phyloP scores from a whole-genome alignment of 1,139 yeast genomes.

The Yamadazyma kanchanaburiensis region DNA sequence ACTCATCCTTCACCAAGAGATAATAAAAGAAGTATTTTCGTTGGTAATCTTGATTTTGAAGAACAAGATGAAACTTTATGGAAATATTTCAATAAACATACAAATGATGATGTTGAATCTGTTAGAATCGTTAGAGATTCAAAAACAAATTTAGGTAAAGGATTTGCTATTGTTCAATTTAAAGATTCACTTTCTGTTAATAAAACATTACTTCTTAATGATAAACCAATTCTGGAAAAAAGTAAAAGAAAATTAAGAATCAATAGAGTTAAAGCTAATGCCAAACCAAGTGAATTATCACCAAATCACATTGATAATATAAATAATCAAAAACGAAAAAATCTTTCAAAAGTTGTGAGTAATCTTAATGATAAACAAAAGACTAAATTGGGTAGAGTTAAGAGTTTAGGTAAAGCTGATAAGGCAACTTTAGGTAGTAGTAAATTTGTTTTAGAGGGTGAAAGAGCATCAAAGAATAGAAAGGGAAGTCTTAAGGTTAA shows the following conservation, averaged over 20 bases:
- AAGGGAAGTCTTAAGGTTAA: constrained; percentile 55
- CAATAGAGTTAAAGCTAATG: constrained; percentile 64
- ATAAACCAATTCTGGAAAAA: constrained; percentile 54
- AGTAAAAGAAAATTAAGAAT: constrained; percentile 70
- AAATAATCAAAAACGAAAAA: constrained; percentile 22
- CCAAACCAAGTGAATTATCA: constrained; percentile 44
- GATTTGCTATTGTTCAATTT: constrained; percentile 95
- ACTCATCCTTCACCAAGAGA: constrained; percentile 89
- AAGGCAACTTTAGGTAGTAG: constrained; percentile 57
- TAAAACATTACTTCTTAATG: constrained; percentile 77
- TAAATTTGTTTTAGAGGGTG: constrained; percentile 25
- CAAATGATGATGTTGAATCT: constrained; percentile 74
- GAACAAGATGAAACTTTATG: constrained; percentile 87
- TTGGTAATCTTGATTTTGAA: constrained; percentile 92
- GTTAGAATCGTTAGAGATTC: constrained; percentile 90
- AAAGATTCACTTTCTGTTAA: constrained; percentile 76
- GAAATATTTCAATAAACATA: constrained; percentile 63
- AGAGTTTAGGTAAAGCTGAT: constrained; percentile 76
- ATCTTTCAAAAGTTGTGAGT: constrained; percentile 11
- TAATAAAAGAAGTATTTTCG: constrained; percentile 79
- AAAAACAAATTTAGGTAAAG: constrained; percentile 93
- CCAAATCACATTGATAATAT: constrained; percentile 43
- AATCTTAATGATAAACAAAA: constrained; percentile 59
- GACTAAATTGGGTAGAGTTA: constrained; percentile 69
- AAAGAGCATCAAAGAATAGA: constrained; percentile 81